Evolutionary conservation across 192 early-diverging fungal genomes (phyloP).

Genomic region (Funneliformis mosseae): DNA sequence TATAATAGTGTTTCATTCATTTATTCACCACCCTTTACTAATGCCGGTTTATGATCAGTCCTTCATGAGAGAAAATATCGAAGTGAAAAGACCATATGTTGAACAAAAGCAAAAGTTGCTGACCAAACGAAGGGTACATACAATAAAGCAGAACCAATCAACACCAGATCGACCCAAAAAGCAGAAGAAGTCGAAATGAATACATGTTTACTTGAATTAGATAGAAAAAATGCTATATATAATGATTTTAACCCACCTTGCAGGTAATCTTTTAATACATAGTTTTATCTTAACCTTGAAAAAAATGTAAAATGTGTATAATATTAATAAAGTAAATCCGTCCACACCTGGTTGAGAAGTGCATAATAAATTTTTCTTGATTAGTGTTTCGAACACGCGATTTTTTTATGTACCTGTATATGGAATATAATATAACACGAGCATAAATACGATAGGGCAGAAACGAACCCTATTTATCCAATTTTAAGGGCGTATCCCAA

Average conservation of each 20-base stretch:
- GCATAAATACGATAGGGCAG: background rate
- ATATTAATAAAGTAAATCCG: constrained; percentile 32
- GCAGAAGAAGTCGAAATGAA: constrained; percentile 31
- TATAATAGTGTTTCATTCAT: constrained; percentile 22
- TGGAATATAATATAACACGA: constrained; percentile 32
- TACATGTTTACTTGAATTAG: constrained; percentile 29
- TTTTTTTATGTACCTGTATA: constrained; percentile 33
- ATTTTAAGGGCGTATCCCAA: too few species aligned
- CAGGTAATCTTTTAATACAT: constrained; percentile 33
- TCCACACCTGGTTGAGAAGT: constrained; percentile 26
- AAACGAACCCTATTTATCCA: too few species aligned
- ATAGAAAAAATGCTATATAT: constrained; percentile 33
- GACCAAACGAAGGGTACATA: constrained; percentile 22
- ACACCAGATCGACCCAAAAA: constrained; percentile 23
- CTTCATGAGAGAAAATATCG: constrained; percentile 33
- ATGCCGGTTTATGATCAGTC: constrained; percentile 29
- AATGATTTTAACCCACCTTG: constrained; percentile 30
- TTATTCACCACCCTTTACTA: constrained; percentile 29
- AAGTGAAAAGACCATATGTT: constrained; percentile 26
- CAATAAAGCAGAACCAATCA: constrained; percentile 33
- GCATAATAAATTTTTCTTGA: constrained; percentile 32
- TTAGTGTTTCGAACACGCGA: constrained; percentile 31
- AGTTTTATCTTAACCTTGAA: constrained; percentile 31
- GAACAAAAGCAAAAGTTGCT: constrained; percentile 34
- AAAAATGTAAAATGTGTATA: constrained; percentile 31